phyloP scores from a whole-genome alignment of 331 rosid species.

The Rhamnella rubrinervis region DNA sequence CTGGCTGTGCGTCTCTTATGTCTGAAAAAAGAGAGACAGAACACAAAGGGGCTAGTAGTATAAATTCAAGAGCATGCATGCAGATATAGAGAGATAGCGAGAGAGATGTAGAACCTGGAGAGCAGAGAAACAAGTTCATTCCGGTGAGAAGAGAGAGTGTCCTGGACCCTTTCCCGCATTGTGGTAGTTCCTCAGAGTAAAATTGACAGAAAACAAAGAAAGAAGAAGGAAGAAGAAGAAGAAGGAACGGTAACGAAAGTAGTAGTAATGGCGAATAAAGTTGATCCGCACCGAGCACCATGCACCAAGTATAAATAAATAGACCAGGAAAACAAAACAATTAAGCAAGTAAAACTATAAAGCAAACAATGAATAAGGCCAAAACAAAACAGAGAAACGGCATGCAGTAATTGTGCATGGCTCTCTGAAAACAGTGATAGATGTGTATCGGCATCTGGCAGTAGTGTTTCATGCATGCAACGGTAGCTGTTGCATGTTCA shows the following conservation, averaged over 20 bases:
- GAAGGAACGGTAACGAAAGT: background rate
- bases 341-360: too few relatives aligned
- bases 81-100: background rate
- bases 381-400: too few relatives aligned
- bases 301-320: background rate
- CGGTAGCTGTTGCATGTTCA: too few relatives aligned
- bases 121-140: slow-evolving; percentile 57
- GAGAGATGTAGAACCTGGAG: slow-evolving; percentile 31
- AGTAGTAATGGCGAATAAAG: too few relatives aligned
- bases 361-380: too few relatives aligned
- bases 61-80: slow-evolving; percentile 1
- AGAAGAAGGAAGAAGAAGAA: background rate
- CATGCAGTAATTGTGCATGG: too few relatives aligned
- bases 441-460: too few relatives aligned
- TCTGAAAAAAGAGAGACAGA: background rate
- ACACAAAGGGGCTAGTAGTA: background rate
- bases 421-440: too few relatives aligned
- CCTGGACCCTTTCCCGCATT: slow-evolving; percentile 38
- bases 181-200: slow-evolving; percentile 13
- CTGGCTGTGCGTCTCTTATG: too few relatives aligned
- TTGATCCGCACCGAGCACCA: background rate
- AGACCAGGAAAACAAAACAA: background rate
- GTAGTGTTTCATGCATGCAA: too few relatives aligned
- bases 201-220: background rate
- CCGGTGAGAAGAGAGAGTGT: slow-evolving; percentile 39